Conservation (phyloP, 78 protist species). For the Dictyostelium capitatum region DNA sequence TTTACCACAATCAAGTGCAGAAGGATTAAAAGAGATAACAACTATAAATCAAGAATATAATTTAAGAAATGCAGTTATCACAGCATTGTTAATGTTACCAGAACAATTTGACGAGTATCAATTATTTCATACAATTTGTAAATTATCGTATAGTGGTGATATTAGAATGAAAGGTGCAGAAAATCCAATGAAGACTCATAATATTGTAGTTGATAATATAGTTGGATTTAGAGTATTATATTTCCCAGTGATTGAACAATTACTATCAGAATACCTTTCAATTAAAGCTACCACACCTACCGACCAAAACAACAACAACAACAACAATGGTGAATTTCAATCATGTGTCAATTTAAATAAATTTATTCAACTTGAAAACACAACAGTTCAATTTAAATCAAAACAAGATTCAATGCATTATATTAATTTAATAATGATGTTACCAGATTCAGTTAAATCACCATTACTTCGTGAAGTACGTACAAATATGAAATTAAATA, state of each 20-base stretch:
- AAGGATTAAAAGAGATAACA: constrained; percentile 3
- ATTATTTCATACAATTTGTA: constrained; percentile 31
- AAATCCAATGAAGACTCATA: constrained; percentile 69
- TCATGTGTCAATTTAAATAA: background rate
- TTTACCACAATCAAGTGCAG: background rate
- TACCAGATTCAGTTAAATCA: constrained; percentile 22
- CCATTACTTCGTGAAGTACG: constrained; percentile 7
- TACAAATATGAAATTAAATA: constrained; percentile 8
- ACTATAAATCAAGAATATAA: constrained; percentile 1
- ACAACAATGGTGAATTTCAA: background rate
- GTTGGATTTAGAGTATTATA: constrained; percentile 31
- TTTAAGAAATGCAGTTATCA: background rate
- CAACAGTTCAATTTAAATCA: background rate
- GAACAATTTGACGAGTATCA: constrained; percentile 38
- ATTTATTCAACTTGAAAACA: background rate
- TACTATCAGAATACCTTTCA: background rate
- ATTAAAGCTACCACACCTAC: background rate
- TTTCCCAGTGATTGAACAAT: constrained; percentile 16
- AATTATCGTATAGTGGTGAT: constrained; percentile 57
- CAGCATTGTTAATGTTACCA: constrained; percentile 29
- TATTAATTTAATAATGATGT: background rate
- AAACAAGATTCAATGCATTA: background rate
- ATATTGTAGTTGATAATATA: constrained; percentile 27
- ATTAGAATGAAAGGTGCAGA: constrained; percentile 73
- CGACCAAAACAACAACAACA: background rate